phyloP scores from a whole-genome alignment of 2,329 filamentous ascomycete species.

The Penicillium psychrosexuale region DNA sequence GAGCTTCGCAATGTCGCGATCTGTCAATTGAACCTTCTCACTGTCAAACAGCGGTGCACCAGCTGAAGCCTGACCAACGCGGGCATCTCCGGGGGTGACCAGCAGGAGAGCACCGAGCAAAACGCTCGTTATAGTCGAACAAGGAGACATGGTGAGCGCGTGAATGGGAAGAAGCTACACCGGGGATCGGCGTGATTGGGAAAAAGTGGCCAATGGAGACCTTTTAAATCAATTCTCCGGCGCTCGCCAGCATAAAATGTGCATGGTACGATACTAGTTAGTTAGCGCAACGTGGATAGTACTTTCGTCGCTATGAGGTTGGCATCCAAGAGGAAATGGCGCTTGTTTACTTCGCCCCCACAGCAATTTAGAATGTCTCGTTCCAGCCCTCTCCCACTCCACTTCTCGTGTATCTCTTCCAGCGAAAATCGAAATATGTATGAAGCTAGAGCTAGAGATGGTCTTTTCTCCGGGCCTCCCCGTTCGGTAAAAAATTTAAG shows the following conservation, averaged over 20 bases:
- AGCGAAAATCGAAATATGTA: background rate
- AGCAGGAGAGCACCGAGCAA: conserved; percentile 17
- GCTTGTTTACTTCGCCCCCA: background rate
- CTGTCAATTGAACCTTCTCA: conserved; percentile 29
- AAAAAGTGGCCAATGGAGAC: background rate
- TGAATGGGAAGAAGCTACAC: background rate
- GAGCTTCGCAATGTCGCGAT: conserved; percentile 18
- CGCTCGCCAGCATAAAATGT: background rate
- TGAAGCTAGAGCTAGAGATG: background rate
- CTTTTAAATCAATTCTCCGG: background rate
- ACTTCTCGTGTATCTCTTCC: background rate
- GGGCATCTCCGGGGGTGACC: conserved; percentile 10
- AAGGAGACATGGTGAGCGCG: conserved; percentile 9
- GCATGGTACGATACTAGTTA: background rate
- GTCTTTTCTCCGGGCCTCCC: background rate
- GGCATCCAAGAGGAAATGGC: background rate
- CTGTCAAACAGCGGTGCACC: conserved; percentile 22
- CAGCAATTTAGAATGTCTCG: background rate
- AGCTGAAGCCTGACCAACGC: conserved; percentile 12
- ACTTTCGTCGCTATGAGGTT: conserved; percentile 1
- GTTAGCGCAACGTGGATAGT: background rate
- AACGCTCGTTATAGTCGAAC: conserved; percentile 4
- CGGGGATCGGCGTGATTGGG: background rate
- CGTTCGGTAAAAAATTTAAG: background rate
- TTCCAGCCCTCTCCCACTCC: background rate